Evolutionary conservation across 441 rosid species (phyloP), one percentile per base, ranked within the genome.

Genomic region (Sinapis alba): DNA sequence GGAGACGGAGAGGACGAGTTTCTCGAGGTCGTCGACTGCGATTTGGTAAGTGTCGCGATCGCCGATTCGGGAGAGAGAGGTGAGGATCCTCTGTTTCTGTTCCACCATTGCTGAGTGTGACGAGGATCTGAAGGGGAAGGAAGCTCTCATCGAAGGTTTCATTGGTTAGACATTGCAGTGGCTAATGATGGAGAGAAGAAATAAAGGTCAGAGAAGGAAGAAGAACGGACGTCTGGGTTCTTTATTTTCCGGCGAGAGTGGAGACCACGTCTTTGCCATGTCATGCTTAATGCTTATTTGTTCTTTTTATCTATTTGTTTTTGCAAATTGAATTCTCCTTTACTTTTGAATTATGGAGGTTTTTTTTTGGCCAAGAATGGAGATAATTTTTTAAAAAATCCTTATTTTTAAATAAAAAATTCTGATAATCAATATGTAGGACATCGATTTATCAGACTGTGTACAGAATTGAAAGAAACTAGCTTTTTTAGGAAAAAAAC

Each of bases 1-100:
- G 28, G 96, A 30, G 75, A 92, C 83, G 47, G 96, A 79, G 54
- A 87, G 78, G 65, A 83, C 88, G 62, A 84, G 71, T 59, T 88
- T 81, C 72, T 96, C 93, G 68, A 96, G 96, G 79, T 96, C 98
- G 15, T 91, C 89, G 9, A 92, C 83, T 11, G 99, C 97, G 77
- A 96, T 93, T 79, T 93, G 97, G 83, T 96, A 81, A 50, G 99
- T 96, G 63, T 93, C 98, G 2, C 98, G 92, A 84, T 96, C 99
- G 16, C 97, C 88, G 9, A 96, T 89, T 79, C 93, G 88, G 11
- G 98, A 82, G 43, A 93, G 88, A 19, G 89, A 90, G 5, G 94
- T 90, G 18, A 96, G 68, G 82, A 93, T 90, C 75, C 82, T 80
- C 62, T 96, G 99, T 79, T 93, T 96, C 36, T 88, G 83, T 71